phyloP scores from a whole-genome alignment of 2,329 filamentous ascomycete species.

The Chrysosporium keratinophilum region DNA sequence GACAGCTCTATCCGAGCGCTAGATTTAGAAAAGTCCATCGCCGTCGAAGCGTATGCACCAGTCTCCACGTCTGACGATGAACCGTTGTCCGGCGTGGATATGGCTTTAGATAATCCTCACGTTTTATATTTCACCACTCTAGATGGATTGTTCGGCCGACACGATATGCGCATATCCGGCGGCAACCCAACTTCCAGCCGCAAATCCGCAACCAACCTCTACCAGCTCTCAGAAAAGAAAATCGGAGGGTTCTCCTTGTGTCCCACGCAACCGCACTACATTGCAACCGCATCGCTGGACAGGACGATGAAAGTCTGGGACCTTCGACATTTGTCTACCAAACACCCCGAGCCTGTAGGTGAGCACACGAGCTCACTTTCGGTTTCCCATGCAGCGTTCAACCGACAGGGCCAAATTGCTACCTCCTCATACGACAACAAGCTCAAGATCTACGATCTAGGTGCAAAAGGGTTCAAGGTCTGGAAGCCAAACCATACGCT shows the following conservation, averaged over 20 bases:
- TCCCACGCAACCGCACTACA: constrained; percentile 65
- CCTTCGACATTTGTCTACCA: constrained; percentile 58
- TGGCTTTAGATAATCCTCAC: constrained; percentile 59
- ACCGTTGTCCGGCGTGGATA: constrained; percentile 74
- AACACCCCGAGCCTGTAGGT: constrained; percentile 60
- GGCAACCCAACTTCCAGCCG: background rate
- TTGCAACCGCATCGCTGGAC: constrained; percentile 84
- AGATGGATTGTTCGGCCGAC: constrained; percentile 65
- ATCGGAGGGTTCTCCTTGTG: constrained; percentile 88
- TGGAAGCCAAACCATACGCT: constrained; percentile 54
- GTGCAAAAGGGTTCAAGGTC: constrained; percentile 42
- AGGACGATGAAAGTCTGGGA: constrained; percentile 90
- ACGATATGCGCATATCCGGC: constrained; percentile 57
- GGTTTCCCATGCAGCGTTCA: constrained; percentile 89
- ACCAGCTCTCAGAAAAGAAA: constrained; percentile 77
- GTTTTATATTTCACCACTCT: constrained; percentile 80
- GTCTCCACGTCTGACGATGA: constrained; percentile 58
- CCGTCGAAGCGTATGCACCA: constrained; percentile 72
- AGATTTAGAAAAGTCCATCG: constrained; percentile 69
- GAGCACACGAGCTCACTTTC: constrained; percentile 74
- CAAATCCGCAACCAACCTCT: constrained; percentile 51
- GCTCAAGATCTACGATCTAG: constrained; percentile 80
- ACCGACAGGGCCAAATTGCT: constrained; percentile 69
- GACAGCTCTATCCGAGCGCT: constrained; percentile 84
- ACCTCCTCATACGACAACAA: constrained; percentile 94